Evolutionary conservation across 768 basidiomycete species (phyloP), one percentile per base, ranked within the genome.

Genomic region (Termitomyces sp.): DNA sequence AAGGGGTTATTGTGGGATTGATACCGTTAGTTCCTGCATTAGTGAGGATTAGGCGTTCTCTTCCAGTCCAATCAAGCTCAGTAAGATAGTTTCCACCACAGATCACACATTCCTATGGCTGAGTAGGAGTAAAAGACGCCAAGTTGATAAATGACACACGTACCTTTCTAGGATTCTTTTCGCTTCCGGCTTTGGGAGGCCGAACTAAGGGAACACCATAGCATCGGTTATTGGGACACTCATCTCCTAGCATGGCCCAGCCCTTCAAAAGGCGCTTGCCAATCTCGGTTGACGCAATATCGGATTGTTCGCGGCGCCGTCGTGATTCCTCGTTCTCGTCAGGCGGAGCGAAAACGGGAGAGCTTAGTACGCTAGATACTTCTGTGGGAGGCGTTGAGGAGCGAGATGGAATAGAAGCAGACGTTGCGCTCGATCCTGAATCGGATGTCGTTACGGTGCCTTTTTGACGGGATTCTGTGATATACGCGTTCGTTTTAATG

Each of bases 241-340:
- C 90, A 38, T 94, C 90, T 24, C 79, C 90, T n/a, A 94, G 76
- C 88, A 94, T 90, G 0, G 92, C 84, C 90, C 90, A 94, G 41
- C 89, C 92, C 63, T 83, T 85, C 47, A 94, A 71, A 58, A 94
- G 75, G 26, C 84, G 80, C 60, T 82, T 86, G 45, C 89, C 93
- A 32, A 94, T 90, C 65, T 88, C 88, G 52, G 84, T 72, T 3
- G 91, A 90, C 16, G 93, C 92, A 41, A 70, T 73, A 67, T 94
- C 92, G 2, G 90, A 91, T 69, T 94, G 92, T 58, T 86, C 84
- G 54, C 92, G 83, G 32, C 92, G 80, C 36, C 81, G 82, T 24
- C 84, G 72, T 24, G 77, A 79, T 61, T 86, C 83, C 62, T 84
- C 85, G 1, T 84, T 86, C 57, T 89, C 87, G 36, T 77, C 73